Conservation (phyloP, 2,329 filamentous ascomycete genomes). For the Aspergillus pseudoviridinutans region DNA sequence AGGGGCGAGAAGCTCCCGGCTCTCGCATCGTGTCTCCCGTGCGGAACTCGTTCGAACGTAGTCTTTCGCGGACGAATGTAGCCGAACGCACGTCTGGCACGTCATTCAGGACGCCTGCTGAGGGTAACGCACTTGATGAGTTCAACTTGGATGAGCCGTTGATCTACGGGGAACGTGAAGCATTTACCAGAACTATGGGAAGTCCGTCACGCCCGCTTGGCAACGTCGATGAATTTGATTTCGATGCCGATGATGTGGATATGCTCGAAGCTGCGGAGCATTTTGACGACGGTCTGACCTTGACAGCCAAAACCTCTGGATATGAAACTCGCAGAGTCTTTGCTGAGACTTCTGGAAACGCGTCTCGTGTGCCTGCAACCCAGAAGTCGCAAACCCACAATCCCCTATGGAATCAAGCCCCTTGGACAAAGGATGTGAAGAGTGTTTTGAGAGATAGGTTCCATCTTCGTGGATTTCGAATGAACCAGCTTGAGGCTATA, state of each 20-base stretch:
- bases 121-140: not conserved
- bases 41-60: not conserved
- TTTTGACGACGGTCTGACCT: conserved; percentile 28
- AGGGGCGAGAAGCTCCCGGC: not conserved
- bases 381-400: conserved; percentile 31
- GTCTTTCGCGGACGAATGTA: not conserved
- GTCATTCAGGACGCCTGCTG: conserved; percentile 2
- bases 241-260: conserved; percentile 43
- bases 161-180: conserved; percentile 21
- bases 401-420: conserved; percentile 54
- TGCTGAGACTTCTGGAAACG: conserved; percentile 41
- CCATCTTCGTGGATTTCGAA: conserved; percentile 77
- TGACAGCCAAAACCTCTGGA: conserved; percentile 8
- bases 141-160: conserved; percentile 20
- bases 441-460: conserved; percentile 78
- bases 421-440: conserved; percentile 85
- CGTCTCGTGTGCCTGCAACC: conserved; percentile 22
- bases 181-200: conserved; percentile 41
- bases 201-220: conserved; percentile 24
- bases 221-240: conserved; percentile 39
- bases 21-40: conserved; percentile 1
- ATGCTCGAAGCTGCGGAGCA: conserved; percentile 42
- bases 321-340: conserved; percentile 33
- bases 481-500: conserved; percentile 91
- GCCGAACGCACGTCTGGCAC: conserved; percentile 1